Conservation (phyloP, 148 eudicot genomes). For the Camellia sinensis region DNA sequence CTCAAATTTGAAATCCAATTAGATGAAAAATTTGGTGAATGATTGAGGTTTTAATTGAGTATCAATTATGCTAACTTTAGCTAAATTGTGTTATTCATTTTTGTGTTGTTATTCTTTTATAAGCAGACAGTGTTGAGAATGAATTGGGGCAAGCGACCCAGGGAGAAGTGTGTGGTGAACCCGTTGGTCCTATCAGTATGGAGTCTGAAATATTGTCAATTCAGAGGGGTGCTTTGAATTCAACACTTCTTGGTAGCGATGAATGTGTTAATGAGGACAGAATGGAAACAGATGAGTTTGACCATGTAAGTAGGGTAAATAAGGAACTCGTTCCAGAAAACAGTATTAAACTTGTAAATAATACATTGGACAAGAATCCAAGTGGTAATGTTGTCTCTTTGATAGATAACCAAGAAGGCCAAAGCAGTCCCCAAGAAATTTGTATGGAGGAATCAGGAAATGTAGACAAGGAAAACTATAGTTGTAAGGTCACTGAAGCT, state of each 20-base stretch:
- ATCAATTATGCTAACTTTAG: neutral
- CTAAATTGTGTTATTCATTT: neutral
- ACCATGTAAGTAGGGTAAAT: conserved; percentile 13
- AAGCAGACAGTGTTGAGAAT: conserved; percentile 20
- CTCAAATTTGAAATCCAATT: too few relatives aligned
- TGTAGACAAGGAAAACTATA: conserved; percentile 9
- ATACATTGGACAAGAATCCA: neutral
- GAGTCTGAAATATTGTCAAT: conserved; percentile 16
- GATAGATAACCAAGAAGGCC: conserved; percentile 24
- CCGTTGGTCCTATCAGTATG: conserved; percentile 13
- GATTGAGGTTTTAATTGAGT: neutral
- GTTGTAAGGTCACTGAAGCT: too few relatives aligned
- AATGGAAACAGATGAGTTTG: conserved; percentile 25
- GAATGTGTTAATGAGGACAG: conserved; percentile 17
- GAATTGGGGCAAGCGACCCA: conserved; percentile 20
- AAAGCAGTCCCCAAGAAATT: conserved; percentile 28
- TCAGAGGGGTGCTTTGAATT: conserved; percentile 16
- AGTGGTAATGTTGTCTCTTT: conserved; percentile 17
- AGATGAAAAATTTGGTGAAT: too few relatives aligned
- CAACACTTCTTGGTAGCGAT: conserved; percentile 18
- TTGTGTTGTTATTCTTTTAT: neutral
- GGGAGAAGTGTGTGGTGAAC: conserved; percentile 16
- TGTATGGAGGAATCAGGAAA: conserved; percentile 34
- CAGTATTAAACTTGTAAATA: neutral
- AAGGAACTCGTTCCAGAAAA: conserved; percentile 7